Conservation (phyloP, 257 asterid species). For the Ocimum tenuiflorum region DNA sequence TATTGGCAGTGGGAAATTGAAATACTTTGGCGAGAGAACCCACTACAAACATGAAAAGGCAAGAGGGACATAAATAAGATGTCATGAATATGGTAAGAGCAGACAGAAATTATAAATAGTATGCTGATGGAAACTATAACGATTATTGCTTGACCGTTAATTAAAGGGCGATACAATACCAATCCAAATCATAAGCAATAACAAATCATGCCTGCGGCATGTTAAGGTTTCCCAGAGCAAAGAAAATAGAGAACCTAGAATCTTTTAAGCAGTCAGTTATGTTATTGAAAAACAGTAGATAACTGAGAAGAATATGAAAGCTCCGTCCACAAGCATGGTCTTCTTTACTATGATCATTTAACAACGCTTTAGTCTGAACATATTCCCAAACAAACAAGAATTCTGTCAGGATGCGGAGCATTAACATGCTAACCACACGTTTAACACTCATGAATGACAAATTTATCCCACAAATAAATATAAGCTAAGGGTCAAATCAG, state of each 20-base stretch:
- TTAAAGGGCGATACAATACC: neutral
- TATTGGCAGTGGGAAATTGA: conserved; percentile 91
- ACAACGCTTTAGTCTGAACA: neutral
- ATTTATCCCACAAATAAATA: conserved; percentile 2
- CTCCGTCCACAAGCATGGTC: neutral
- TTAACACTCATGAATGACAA: neutral
- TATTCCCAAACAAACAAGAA: neutral
- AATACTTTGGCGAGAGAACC: conserved; percentile 96
- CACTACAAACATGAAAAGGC: conserved; percentile 51
- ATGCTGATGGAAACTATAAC: conserved; percentile 9
- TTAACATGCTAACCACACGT: neutral
- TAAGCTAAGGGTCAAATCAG: neutral
- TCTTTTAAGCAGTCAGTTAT: neutral
- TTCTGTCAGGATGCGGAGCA: neutral
- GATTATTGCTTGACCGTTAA: neutral
- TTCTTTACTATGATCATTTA: too few species aligned
- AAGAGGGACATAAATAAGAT: conserved; percentile 9
- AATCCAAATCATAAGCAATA: neutral
- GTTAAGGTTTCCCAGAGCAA: neutral
- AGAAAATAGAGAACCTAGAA: neutral
- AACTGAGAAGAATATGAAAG: neutral
- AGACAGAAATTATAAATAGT: neutral
- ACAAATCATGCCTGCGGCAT: neutral
- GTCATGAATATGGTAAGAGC: conserved; percentile 8
- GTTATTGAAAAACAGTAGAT: neutral